Percentiles rank a stretch among this genome's conserved stretches.
These are phyloP conservation scores for Colletotrichum aenigma DNA, from an alignment of 2,329 filamentous ascomycete species.

Conservation along the genomic window DNA sequence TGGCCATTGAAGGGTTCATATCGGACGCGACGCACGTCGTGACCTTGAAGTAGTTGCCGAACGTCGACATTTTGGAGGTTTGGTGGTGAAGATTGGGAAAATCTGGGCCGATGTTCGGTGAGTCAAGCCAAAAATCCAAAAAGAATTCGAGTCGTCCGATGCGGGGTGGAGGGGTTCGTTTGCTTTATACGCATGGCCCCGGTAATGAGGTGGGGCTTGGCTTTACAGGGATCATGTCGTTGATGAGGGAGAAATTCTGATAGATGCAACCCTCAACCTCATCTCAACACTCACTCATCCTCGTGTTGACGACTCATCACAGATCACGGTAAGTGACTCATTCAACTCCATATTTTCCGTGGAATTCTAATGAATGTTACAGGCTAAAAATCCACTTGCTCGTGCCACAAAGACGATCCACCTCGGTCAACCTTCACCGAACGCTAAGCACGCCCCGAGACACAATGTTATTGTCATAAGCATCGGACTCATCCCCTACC, in stretches of 20 bases:
- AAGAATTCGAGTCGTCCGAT: not conserved
- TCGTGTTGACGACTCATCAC: not conserved
- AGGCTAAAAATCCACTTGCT: accelerated
- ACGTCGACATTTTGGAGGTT: constrained; percentile 75
- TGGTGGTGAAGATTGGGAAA: not conserved
- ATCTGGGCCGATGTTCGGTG: constrained; percentile 16
- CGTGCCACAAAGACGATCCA: not conserved
- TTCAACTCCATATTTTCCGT: accelerated
- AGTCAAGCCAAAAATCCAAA: constrained; percentile 2
- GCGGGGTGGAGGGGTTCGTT: constrained; percentile 16
- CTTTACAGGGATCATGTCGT: not conserved
- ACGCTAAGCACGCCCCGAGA: not conserved
- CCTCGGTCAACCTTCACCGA: not conserved
- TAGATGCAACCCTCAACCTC: constrained; percentile 15
- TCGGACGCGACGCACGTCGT: constrained; percentile 68
- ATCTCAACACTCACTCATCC: constrained; percentile 4
- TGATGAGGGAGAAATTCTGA: not conserved
- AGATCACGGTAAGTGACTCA: not conserved
- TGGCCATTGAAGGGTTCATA: not conserved
- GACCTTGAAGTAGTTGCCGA: constrained; percentile 81
- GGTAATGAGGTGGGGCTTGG: not conserved
- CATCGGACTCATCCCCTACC: not conserved
- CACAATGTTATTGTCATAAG: not conserved
- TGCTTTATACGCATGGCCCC: constrained; percentile 4
- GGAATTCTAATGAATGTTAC: accelerated